Base-by-base conservation (phyloP, 768 basidiomycete species). In the Piloderma croceum region DNA sequence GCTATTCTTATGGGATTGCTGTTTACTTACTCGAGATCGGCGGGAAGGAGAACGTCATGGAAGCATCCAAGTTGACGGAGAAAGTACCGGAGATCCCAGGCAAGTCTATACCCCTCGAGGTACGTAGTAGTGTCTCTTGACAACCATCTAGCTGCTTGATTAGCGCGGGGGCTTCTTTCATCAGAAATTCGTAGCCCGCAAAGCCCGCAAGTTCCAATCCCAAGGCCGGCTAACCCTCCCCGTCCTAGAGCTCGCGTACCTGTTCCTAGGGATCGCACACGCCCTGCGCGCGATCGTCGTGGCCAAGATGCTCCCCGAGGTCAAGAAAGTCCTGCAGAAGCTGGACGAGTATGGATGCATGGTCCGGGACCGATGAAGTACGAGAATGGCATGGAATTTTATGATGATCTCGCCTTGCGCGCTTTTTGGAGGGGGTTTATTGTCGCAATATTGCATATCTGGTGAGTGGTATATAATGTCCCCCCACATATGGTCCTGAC, bases 51-150 rank as follows among this genome's bases (percentile, higher is more conserved):
- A 64, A 73, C 24, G 57, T 66, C 33, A 68, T 63, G 29, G 79
- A 85, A 50, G 86, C 86, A 0, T 64, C 67, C 9, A 67, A 63
- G 46, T 55, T 89, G n/a, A 83, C 98, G 79, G 68, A 62, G 35
- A 67, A 71, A 36, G 84, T 90, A 38, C 88, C 93, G 62, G 83
- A 83, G 44, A 90, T 98, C 27, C 96, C 90, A 0, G 83, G 83
- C 34, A 85, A 83, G 62, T 78, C 77, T 6, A 74, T 85, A 34
- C 83, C 84, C 2, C 56, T 85, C 23, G 83, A 83, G 67, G 80
- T 79, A 29, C 10, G 15, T 29, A 29, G 27, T 29, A 9, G 27
- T 29, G 27, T 15, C 27, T n/a, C n/a, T n/a, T n/a, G n/a, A n/a
- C 27, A 29, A 15, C 15, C 27, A 15, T 15, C 27, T 29, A 29